A percentile compares a stretch with the other conserved stretches of the same genome.
phyloP scores from a whole-genome alignment of 352 stramenopile species.

The Phytopythium litorale region DNA sequence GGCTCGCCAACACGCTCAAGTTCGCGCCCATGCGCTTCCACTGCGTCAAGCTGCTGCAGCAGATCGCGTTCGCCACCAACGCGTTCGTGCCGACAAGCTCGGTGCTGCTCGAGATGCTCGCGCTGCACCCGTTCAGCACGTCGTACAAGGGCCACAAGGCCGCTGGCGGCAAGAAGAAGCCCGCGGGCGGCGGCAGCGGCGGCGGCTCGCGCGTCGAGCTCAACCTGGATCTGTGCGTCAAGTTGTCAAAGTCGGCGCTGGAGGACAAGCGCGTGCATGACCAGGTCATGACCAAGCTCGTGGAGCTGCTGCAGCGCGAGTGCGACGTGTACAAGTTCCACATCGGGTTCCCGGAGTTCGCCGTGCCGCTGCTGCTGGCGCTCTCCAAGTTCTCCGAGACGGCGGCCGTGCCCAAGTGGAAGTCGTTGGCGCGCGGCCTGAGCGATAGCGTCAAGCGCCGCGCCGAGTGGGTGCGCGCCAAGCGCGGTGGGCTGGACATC shows the following conservation, averaged over 20 bases:
- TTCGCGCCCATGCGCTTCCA: conserved; percentile 95
- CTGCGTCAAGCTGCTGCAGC: conserved; percentile 95
- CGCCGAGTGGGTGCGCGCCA: conserved; percentile 80
- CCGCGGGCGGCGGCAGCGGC: conserved; percentile 10
- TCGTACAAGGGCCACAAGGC: conserved; percentile 68
- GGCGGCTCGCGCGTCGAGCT: conserved; percentile 41
- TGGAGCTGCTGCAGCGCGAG: conserved; percentile 94
- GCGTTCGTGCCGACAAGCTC: conserved; percentile 95
- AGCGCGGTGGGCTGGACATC: conserved; percentile 89
- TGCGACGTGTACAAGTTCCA: conserved; percentile 95
- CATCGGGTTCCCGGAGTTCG: conserved; percentile 94
- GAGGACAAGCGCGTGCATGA: conserved; percentile 87
- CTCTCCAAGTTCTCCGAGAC: conserved; percentile 89
- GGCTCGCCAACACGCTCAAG: conserved; percentile 70
- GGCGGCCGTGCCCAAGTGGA: conserved; percentile 77
- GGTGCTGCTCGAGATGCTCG: conserved; percentile 93
- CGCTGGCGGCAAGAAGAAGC: conserved; percentile 35
- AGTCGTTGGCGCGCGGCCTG: conserved; percentile 56
- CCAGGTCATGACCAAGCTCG: conserved; percentile 87
- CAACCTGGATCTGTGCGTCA: conserved; percentile 78
- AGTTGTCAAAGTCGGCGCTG: conserved; percentile 90
- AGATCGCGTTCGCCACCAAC: conserved; percentile 93
- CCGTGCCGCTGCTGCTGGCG: conserved; percentile 81
- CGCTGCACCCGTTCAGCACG: conserved; percentile 87
- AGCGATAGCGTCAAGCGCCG: conserved; percentile 70